A percentile compares a stretch with the other conserved stretches of the same genome.
Conservation (phyloP, 2,329 filamentous ascomycete genomes). For the Fusarium nisikadoi region DNA sequence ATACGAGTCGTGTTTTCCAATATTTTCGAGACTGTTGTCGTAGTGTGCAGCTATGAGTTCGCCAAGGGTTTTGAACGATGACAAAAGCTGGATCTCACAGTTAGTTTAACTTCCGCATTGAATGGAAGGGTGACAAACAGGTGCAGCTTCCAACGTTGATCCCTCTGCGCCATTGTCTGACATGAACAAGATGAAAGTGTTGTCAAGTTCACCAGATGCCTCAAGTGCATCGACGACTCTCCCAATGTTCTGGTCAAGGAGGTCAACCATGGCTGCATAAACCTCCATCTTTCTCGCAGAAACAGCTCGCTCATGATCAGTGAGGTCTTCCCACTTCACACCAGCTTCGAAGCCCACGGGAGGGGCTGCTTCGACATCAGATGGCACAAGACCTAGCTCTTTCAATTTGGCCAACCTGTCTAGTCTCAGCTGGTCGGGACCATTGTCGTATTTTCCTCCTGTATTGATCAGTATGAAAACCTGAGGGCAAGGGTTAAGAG, state of each 20-base stretch:
- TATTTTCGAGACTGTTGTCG: conserved; percentile 60
- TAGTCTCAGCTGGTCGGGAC: conserved; percentile 52
- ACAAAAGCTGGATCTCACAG: neutral
- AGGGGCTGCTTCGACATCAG: conserved; percentile 49
- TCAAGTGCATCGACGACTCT: conserved; percentile 62
- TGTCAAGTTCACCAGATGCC: conserved; percentile 60
- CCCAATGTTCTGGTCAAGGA: conserved; percentile 64
- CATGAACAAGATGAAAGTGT: conserved; percentile 65
- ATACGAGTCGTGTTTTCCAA: conserved; percentile 65
- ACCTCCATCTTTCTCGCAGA: conserved; percentile 53
- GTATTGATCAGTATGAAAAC: accelerated
- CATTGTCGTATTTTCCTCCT: conserved; percentile 50
- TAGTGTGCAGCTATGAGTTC: conserved; percentile 52
- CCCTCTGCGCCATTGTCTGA: conserved; percentile 65
- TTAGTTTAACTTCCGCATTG: neutral
- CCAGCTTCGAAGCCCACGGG: neutral
- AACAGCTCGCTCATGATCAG: neutral
- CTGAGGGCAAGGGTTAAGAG: accelerated
- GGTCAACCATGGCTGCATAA: conserved; percentile 67
- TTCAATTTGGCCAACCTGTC: conserved; percentile 45
- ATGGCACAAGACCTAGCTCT: neutral
- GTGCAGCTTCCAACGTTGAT: conserved; percentile 68
- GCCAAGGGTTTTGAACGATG: neutral
- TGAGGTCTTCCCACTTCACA: conserved; percentile 39
- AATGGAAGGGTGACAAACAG: conserved; percentile 49